Conservation (phyloP, 257 asterid species). For the Cynanchum wilfordii region DNA sequence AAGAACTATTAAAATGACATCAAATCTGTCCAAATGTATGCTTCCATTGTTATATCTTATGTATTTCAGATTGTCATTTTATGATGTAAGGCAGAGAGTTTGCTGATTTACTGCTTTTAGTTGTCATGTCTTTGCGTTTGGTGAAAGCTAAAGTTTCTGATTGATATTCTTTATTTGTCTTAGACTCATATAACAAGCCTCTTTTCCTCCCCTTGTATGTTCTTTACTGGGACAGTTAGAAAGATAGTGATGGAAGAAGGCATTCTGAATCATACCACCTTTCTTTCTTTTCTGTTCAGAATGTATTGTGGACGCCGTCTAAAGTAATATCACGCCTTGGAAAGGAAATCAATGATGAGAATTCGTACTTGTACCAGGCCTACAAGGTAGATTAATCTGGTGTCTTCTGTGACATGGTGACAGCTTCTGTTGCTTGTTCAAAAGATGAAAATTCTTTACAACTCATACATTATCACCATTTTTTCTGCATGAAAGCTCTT, state of each 20-base stretch:
- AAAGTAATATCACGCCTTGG: slow-evolving; percentile 86
- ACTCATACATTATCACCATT: not conserved
- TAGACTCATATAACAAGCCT: not conserved
- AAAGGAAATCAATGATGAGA: slow-evolving; percentile 70
- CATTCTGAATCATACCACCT: slow-evolving; percentile 11
- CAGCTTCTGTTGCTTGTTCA: not conserved
- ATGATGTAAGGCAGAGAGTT: not conserved
- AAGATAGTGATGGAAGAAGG: not conserved
- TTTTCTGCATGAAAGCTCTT: not conserved
- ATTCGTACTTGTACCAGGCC: slow-evolving; percentile 93
- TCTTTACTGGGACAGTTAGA: slow-evolving; percentile 4
- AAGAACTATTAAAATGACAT: not conserved
- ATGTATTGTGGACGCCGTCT: slow-evolving; percentile 82
- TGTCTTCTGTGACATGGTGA: not conserved
- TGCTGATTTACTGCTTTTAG: not conserved
- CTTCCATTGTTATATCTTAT: not conserved
- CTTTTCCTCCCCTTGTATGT: not conserved
- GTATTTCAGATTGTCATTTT: not conserved
- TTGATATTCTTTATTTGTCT: not conserved
- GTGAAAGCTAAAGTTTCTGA: not conserved
- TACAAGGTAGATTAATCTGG: slow-evolving; percentile 45
- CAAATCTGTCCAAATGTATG: not conserved
- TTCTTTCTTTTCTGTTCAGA: slow-evolving; percentile 37
- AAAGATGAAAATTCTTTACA: not conserved
- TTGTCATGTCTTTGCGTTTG: not conserved